phyloP scores from a whole-genome alignment of 1,139 yeast genomes.

The Arxiozyma heterogenica region DNA sequence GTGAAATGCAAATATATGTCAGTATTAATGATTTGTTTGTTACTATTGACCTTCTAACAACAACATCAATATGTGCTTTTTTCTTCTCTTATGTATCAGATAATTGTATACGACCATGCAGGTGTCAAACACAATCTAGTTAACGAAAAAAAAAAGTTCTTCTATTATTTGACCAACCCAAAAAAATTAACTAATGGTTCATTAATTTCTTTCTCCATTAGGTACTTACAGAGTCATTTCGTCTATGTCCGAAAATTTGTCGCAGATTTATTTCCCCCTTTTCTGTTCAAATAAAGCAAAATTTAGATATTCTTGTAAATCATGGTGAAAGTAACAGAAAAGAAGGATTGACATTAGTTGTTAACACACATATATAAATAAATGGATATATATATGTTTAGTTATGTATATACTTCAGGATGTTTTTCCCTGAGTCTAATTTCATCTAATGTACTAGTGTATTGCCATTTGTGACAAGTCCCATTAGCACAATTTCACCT shows the following conservation, averaged over 20 bases:
- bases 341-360: too few relatives aligned
- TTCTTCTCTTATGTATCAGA: neutral
- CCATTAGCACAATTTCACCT: constrained; percentile 30
- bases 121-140: neutral
- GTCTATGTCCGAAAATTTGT: neutral
- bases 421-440: too few relatives aligned
- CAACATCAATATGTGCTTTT: neutral
- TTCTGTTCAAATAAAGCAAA: neutral
- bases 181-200: too few relatives aligned
- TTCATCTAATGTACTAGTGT: constrained; percentile 15
- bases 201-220: neutral
- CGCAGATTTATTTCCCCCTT: neutral
- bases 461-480: constrained; percentile 22
- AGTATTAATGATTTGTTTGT: neutral
- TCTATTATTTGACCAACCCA: neutral
- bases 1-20: neutral
- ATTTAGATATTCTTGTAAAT: too few relatives aligned
- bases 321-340: neutral
- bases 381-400: neutral
- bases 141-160: too few relatives aligned
- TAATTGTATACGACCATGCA: too few relatives aligned
- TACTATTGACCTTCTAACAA: neutral
- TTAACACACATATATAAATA: neutral
- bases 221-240: neutral
- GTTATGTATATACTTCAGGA: neutral